Base-by-base conservation (phyloP, 345 rosid genomes). In the Psidium guajava region DNA sequence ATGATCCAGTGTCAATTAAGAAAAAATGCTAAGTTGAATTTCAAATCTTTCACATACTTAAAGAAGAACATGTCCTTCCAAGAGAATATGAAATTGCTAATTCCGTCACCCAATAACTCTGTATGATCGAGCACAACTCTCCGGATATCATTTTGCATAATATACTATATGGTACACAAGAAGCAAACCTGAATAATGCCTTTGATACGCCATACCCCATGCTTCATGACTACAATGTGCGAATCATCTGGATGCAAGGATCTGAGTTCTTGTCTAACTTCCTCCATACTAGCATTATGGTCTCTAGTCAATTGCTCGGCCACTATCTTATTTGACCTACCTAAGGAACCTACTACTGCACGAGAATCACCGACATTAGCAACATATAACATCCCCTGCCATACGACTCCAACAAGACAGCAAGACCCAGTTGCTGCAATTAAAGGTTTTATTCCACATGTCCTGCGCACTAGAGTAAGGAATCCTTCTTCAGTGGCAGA, bases 191-290 rank as follows among this genome's bases (percentile, higher is more conserved):
- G 99, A 89, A 96, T 96, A 83, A 97, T 93, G 91, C 99, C 99
- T 92, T 97, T 97, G 93, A 97, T 86, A 74, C 99, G 99, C 99
- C 99, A 97, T n/a, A 90, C 98, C 40, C 99, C 99, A 49, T 93
- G 92, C 90, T 95, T 96, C 92, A 92, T 88, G 47, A 95, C 93
- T 55, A 97, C 98, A 82, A 97, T 93, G 56, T 95, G 93, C 0
- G 96, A 87, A 89, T 96, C 99, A 85, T 96, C 98, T 0, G 97
- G 99, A 92, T 97, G 98, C 91, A 93, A 84, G 5, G 94, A 94
- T 90, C 85, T 95, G 69, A 97, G 95, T 90, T 97, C 98, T 90
- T 91, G 92, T 87, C 99, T 96, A 85, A 96, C 96, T 92, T 94
- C 99, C 87, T 95, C 99, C 90, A 92, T 85, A 64, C 96, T 90